Evolutionary conservation across 495 filamentous ascomycete genomes (phyloP).

Genomic region (Sordaria brevicollis): DNA sequence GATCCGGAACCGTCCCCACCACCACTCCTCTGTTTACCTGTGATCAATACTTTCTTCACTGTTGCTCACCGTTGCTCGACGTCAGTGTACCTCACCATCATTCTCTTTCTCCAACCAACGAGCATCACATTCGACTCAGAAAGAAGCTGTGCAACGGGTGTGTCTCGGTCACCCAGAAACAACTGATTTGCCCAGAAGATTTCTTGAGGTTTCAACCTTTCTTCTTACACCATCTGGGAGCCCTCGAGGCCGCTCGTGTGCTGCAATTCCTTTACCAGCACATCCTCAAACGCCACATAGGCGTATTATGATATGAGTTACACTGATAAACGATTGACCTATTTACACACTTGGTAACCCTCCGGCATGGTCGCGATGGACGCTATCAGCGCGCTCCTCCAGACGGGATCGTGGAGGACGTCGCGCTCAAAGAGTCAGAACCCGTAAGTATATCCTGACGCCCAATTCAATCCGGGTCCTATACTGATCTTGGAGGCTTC

Average conservation of each 20-base stretch:
- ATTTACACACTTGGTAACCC: background rate
- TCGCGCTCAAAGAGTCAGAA: slow-evolving; percentile 31
- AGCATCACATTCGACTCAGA: background rate
- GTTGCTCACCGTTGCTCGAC: background rate
- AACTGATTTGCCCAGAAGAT: background rate
- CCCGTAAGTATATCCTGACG: slow-evolving; percentile 19
- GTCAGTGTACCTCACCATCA: background rate
- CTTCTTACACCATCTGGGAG: background rate
- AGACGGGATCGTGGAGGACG: slow-evolving; percentile 32
- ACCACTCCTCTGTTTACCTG: background rate
- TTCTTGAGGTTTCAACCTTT: background rate
- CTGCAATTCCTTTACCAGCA: background rate
- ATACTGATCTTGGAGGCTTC: background rate
- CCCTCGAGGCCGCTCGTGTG: background rate
- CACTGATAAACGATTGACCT: background rate
- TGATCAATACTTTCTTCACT: background rate
- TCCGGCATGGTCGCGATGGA: slow-evolving; percentile 26
- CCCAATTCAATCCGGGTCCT: background rate
- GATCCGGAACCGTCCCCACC: background rate
- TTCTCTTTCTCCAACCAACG: background rate
- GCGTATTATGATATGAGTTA: background rate
- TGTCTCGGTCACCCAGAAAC: background rate
- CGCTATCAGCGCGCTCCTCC: slow-evolving; percentile 26
- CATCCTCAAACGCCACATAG: background rate
- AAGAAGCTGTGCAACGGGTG: background rate